phyloP scores from a whole-genome alignment of 2,329 filamentous ascomycete genomes.

The Chrysoporthe austroafricana region DNA sequence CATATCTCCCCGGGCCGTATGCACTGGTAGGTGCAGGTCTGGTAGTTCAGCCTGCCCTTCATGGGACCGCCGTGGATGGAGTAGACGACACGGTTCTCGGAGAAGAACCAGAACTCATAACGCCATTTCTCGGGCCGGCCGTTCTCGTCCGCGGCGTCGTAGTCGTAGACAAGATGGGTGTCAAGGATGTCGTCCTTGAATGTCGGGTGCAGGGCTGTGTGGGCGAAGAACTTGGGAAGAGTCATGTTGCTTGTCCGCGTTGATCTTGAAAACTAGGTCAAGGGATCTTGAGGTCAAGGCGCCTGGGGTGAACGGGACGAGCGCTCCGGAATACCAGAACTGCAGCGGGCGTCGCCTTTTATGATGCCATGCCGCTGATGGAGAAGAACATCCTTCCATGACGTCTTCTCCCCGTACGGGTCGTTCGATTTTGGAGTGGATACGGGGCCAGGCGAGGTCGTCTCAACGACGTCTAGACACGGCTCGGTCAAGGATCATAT shows the following conservation, averaged over 20 bases:
- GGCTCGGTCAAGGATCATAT: not conserved
- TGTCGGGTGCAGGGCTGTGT: conserved; percentile 30
- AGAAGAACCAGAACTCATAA: conserved; percentile 66
- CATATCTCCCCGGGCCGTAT: conserved; percentile 60
- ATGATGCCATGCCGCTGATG: not conserved
- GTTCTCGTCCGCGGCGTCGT: conserved; percentile 50
- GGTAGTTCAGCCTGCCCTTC: conserved; percentile 57
- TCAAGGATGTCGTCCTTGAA: conserved; percentile 57
- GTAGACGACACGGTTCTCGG: conserved; percentile 57
- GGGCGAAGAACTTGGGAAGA: conserved; percentile 18
- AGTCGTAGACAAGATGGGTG: conserved; percentile 61
- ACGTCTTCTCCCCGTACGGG: not conserved
- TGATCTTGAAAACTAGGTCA: not conserved
- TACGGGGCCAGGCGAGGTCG: not conserved
- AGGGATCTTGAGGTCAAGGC: not conserved
- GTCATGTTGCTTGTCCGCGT: conserved; percentile 7
- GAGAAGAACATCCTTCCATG: not conserved
- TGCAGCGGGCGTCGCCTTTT: not conserved
- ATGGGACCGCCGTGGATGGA: conserved; percentile 64
- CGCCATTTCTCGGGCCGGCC: conserved; percentile 62
- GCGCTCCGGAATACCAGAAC: not conserved
- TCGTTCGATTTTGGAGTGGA: not conserved
- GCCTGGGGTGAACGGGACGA: not conserved
- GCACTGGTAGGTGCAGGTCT: conserved; percentile 60
- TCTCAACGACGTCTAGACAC: not conserved